Conservation (phyloP, 2,329 filamentous ascomycete species). For the Diaporthe sp. region DNA sequence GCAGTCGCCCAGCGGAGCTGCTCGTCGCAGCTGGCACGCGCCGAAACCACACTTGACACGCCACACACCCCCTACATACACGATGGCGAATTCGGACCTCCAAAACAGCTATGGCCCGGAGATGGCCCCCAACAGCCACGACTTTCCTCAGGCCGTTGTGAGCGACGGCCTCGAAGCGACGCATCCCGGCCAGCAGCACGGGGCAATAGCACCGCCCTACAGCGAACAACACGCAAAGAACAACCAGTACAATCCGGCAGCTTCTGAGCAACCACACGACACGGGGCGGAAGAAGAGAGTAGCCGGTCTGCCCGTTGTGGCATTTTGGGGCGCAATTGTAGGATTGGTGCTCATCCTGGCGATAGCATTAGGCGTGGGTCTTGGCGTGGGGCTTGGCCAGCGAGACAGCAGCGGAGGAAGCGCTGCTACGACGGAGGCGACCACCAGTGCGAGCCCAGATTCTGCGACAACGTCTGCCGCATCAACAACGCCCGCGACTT, state of each 20-base stretch:
- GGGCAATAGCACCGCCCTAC: background rate
- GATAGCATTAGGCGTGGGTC: slow-evolving; percentile 18
- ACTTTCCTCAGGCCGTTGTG: background rate
- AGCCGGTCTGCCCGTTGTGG: background rate
- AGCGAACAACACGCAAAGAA: background rate
- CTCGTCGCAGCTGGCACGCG: background rate
- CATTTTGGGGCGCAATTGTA: background rate
- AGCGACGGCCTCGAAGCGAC: background rate
- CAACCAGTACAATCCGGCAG: background rate
- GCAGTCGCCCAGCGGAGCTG: too few species aligned
- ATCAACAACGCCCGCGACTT: background rate
- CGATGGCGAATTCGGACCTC: slow-evolving; percentile 15
- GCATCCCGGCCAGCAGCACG: background rate
- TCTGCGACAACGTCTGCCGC: background rate
- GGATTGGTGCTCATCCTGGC: slow-evolving; percentile 11
- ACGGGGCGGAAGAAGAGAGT: background rate
- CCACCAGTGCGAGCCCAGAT: background rate
- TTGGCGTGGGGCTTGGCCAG: slow-evolving; percentile 6
- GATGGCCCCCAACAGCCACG: background rate
- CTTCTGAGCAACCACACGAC: background rate
- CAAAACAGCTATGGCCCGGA: slow-evolving; percentile 29
- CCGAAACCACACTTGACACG: background rate
- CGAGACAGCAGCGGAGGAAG: background rate
- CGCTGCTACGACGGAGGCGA: background rate
- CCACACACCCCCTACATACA: background rate